Base-by-base conservation (phyloP, 148 eudicot genomes). In the Chenopodium suecicum region DNA sequence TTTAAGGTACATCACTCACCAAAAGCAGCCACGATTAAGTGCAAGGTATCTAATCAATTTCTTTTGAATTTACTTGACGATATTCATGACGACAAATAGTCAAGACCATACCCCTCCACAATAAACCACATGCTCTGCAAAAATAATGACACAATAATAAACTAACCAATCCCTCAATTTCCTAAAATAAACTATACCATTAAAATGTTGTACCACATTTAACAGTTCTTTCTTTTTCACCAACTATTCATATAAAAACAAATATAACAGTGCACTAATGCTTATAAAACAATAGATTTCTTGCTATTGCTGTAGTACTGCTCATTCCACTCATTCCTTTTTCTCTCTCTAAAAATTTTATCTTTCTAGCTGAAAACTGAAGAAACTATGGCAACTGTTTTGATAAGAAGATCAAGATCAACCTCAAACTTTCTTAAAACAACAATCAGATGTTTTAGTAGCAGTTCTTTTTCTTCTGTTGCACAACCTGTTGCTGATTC, bases 321-420 rank as follows among this genome's bases (percentile, higher is more conserved):
- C 0, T 31, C 44, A 56, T 31, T 8, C 64, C 6, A 32, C n/a
- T 78, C 29, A 69, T 71, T 44, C 54, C 0, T 41, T n/a, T 20
- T 22, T 25, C 31, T 46, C 77, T 16, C 77, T 25, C 44, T 12
- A 74, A 46, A 16, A 34, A 19, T 50, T 3, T 50, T 14, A 25
- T 73, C 48, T 23, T 12, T 23, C 1, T 11, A 34, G 12, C 10
- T 70, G 50, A 20, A 2, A 27, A 9, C 54, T 46, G n/a, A 70
- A 41, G 8, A 4, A 14, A 41, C 9, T 31, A 84, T 84, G 86
- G 86, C 84, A 47, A 78, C 46, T 70, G 68, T 84, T 7, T 37
- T 81, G 29, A 23, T 81, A 29, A 81, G 62, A 81, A 84, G 81
- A 81, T 66, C 70, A 52, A 52, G 52, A 80, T 31, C 82, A 52